A percentile compares a stretch with the other conserved stretches of the same genome.
These are phyloP conservation scores for Solanum chacoense DNA, from an alignment of 305 asterid genomes.

Conservation along the genomic window DNA sequence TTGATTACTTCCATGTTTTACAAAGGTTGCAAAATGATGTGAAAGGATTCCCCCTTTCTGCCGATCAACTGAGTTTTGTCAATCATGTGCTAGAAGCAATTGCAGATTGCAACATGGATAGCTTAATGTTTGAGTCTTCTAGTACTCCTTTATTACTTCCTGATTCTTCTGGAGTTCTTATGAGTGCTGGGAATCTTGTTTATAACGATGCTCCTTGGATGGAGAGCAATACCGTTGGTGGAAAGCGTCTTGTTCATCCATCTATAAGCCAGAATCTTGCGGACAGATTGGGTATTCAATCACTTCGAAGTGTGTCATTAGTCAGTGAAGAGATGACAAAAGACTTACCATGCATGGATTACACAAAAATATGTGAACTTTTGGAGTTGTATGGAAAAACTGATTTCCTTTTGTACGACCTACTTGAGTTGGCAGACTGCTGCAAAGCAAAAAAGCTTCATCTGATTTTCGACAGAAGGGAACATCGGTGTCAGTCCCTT, in stretches of 20 bases:
- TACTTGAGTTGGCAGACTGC: conserved; percentile 95
- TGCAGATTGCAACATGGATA: conserved; percentile 50
- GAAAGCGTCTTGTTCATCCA: conserved; percentile 75
- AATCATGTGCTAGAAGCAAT: conserved; percentile 76
- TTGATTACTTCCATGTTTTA: conserved; percentile 62
- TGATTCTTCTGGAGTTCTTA: conserved; percentile 78
- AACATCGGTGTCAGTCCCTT: conserved; percentile 80
- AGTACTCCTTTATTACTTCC: conserved; percentile 50
- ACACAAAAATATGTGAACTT: conserved; percentile 67
- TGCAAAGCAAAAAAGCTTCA: conserved; percentile 90
- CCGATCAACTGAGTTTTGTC: conserved; percentile 80
- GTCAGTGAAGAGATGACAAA: conserved; percentile 82
- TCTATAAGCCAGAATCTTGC: conserved; percentile 70
- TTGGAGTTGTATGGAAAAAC: conserved; percentile 54
- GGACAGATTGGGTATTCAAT: conserved; percentile 72
- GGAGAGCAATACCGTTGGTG: conserved; percentile 49
- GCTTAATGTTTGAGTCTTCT: conserved; percentile 35
- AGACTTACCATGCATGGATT: conserved; percentile 93
- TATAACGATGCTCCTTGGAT: conserved; percentile 98
- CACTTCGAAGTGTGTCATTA: conserved; percentile 79
- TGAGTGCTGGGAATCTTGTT: conserved; percentile 61
- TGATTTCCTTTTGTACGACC: conserved; percentile 82
- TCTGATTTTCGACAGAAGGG: conserved; percentile 86
- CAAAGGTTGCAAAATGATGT: conserved; percentile 60
- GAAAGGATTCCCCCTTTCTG: conserved; percentile 49